These are phyloP conservation scores for Lyophyllum atratum DNA, from an alignment of 768 basidiomycete species.

Conservation along the genomic window DNA sequence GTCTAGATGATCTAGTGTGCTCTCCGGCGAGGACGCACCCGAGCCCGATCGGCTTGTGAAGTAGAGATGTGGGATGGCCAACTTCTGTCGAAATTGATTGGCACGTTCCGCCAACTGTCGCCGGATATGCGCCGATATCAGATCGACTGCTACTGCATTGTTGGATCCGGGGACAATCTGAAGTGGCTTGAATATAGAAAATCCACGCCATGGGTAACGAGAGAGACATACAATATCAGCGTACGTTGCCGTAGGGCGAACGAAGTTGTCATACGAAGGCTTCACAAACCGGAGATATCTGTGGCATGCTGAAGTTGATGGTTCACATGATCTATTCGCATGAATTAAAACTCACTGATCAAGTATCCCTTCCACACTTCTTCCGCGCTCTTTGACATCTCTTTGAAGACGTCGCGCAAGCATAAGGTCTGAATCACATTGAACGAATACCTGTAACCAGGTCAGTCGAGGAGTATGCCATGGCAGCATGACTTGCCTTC, in stretches of 20 bases:
- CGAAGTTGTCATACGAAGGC: conserved; percentile 92
- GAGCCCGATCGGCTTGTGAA: conserved; percentile 34
- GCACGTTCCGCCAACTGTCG: conserved; percentile 82
- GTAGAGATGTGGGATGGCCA: conserved; percentile 57
- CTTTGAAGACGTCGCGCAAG: conserved; percentile 88
- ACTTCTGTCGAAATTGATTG: conserved; percentile 68
- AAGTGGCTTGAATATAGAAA: neutral
- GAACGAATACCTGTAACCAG: conserved; percentile 70
- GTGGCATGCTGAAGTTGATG: conserved; percentile 1
- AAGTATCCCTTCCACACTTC: conserved; percentile 83
- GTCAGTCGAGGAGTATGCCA: neutral
- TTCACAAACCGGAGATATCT: conserved; percentile 96
- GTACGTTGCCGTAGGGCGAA: conserved; percentile 80
- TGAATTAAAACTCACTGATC: conserved; percentile 63
- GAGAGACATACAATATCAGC: conserved; percentile 78
- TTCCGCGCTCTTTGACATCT: conserved; percentile 85
- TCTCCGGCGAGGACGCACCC: conserved; percentile 39
- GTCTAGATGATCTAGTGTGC: conserved; percentile 46
- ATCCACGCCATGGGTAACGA: neutral
- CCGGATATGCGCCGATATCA: conserved; percentile 89
- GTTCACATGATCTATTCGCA: neutral
- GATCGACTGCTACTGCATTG: conserved; percentile 88
- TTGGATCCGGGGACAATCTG: conserved; percentile 96
- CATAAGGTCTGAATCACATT: conserved; percentile 97
- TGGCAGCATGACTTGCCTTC: conserved; percentile 53